Evolutionary conservation across 768 basidiomycete genomes (phyloP), one percentile per base, ranked within the genome.

Genomic region (Tubosaeta sp.): DNA sequence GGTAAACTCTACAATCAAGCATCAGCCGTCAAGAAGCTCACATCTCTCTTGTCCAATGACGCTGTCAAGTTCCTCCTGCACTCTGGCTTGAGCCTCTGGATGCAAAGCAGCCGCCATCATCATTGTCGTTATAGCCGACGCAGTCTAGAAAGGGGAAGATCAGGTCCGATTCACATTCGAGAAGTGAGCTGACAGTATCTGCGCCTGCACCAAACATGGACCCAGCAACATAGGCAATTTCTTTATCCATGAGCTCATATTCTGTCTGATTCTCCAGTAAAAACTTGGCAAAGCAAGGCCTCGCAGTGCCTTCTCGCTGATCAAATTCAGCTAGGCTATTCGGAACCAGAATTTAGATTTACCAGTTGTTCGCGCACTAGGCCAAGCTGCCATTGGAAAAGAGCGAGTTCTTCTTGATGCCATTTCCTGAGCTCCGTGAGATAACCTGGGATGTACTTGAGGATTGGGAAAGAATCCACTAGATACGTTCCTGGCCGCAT

Each of bases 41-140:
- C 65, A 29, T 53, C 59, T 60, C 6, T 59, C 73, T 13, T 71
- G 59, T 2, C 81, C 81, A 31, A 83, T 62, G 9, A 84, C 73
- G 1, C 47, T 48, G 45, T 82, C 82, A 0, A 85, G 66, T 51
- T 85, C 80, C 16, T 76, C 72, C 43, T 81, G 81, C 1, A 82
- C 76, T 27, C 55, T 69, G 2, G 60, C 63, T 47, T 83, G 81
- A 1, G 79, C 71, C 13, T 76, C 72, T 0, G 79, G 78, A 54
- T 79, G 76, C 41, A 71, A 70, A 3, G 77, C 76, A 9, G 82
- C 76, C 2, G 82, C 81, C 70, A 84, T 73, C 31, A 83, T 68
- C n/a, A 70, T 67, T 22, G 22, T 22, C 22, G 22, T 22, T 22
- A 22, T 22, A 22, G 22, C 22, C 22, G 22, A 22, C 3, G 22